Evolutionary conservation across 1,284 basidiomycete genomes (phyloP), one percentile per base, ranked within the genome.

Genomic region (Xerocomus minutiporus): DNA sequence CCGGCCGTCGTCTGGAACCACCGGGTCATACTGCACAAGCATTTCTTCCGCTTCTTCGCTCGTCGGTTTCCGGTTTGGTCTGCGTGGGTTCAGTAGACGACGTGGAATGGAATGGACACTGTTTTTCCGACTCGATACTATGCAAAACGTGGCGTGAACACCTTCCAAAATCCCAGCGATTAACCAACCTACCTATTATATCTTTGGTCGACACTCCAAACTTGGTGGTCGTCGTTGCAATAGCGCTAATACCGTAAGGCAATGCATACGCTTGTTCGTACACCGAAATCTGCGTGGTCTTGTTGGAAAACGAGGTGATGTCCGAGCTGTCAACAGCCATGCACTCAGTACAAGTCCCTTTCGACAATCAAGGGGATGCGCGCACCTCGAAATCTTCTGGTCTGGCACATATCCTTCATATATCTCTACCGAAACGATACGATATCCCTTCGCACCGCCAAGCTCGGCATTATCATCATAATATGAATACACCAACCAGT

Each of bases 401-500:
- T 89, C 84, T 2, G 78, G 66, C 2, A 71, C 72, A 17, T 67
- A 60, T 1, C 89, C 87, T 66, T 97, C 92, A 71, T 92, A 97
- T 51, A 97, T 73, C 71, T 97, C 94, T 1, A 94, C 85, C 8
- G 82, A 86, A 4, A 92, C 84, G 39, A 93, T 70, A 48, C 82
- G 77, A 66, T 84, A 82, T 0, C 89, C 85, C 64, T 87, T 88
- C 4, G 61, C 74, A 59, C 78, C 72, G 6, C 75, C 78, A 4
- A 67, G 60, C n/a, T 74, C 77, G 25, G 73, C 71, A 3, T 80
- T 80, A 17, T 76, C 76, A 43, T 88, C 84, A 59, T 83, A 89
- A 67, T 88, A 96, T 49, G 87, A 79, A 71, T 93, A 93, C 17
- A 94, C 86, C 50, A 98, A 71, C 95, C 96, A 98, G 68, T 98